phyloP scores from a whole-genome alignment of 2,329 filamentous ascomycete genomes.

The Aspergillus hortae region DNA sequence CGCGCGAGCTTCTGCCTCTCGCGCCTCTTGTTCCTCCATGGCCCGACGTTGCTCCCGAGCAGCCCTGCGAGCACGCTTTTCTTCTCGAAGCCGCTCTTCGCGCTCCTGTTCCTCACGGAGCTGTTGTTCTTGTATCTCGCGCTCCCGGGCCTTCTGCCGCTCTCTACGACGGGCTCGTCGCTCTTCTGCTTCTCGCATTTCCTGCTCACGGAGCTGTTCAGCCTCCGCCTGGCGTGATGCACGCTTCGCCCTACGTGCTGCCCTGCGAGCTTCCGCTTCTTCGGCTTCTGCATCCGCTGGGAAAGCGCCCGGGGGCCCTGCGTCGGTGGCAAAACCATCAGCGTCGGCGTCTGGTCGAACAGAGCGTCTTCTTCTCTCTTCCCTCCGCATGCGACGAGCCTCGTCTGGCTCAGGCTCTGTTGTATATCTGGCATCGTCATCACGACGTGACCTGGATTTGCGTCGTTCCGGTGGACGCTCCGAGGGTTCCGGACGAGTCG shows the following conservation, averaged over 20 bases:
- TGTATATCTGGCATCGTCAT: slow-evolving; percentile 30
- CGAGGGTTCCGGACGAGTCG: slow-evolving; percentile 24
- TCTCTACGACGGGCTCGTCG: slow-evolving; percentile 49
- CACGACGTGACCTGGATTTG: slow-evolving; percentile 35
- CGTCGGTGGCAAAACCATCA: slow-evolving; percentile 46
- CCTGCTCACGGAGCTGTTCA: slow-evolving; percentile 30
- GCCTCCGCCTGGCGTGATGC: slow-evolving; percentile 33
- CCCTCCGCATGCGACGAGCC: slow-evolving; percentile 30
- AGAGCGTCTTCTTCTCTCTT: slow-evolving; percentile 37
- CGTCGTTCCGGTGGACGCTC: slow-evolving; percentile 28
- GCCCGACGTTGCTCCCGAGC: slow-evolving; percentile 32
- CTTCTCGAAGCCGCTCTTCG: slow-evolving; percentile 31
- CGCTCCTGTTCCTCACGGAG: slow-evolving; percentile 37
- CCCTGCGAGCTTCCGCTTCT: slow-evolving; percentile 60
- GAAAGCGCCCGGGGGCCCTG: slow-evolving; percentile 32
- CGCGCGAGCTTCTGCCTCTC: slow-evolving; percentile 53
- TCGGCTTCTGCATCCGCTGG: slow-evolving; percentile 39
- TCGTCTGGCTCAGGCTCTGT: slow-evolving; percentile 38
- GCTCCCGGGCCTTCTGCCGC: slow-evolving; percentile 45
- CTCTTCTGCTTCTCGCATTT: slow-evolving; percentile 34
- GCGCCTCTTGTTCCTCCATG: slow-evolving; percentile 50
- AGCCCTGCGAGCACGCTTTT: slow-evolving; percentile 30
- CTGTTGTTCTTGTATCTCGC: slow-evolving; percentile 34
- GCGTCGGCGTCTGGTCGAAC: slow-evolving; percentile 47
- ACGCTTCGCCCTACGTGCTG: slow-evolving; percentile 59